Evolutionary conservation across 2,329 filamentous ascomycete species (phyloP).

Genomic region (Xylaria arbuscula): DNA sequence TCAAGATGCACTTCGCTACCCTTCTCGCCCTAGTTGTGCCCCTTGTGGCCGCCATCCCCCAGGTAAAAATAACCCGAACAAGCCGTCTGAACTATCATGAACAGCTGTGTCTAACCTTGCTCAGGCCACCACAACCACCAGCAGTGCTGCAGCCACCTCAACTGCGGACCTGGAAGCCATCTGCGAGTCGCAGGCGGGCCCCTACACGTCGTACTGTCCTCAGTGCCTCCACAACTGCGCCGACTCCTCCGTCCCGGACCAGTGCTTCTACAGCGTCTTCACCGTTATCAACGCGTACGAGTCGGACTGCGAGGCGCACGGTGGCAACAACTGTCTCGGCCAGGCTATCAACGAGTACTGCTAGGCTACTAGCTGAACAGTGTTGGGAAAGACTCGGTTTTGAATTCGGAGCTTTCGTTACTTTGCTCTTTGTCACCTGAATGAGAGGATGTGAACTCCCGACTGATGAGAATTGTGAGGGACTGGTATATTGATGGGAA

Average conservation of each 20-base stretch:
- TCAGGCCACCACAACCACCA: constrained; percentile 35
- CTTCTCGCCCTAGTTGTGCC: constrained; percentile 36
- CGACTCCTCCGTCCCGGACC: constrained; percentile 16
- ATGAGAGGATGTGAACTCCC: not conserved
- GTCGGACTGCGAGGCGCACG: constrained; percentile 39
- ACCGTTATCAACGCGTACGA: constrained; percentile 38
- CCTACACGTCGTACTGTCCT: constrained; percentile 36
- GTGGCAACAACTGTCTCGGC: constrained; percentile 37
- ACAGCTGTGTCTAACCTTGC: not conserved
- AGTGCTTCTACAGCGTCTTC: constrained; percentile 41
- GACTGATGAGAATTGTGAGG: not conserved
- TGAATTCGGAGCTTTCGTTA: not conserved
- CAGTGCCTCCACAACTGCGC: constrained; percentile 37
- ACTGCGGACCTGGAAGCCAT: constrained; percentile 35
- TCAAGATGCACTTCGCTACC: constrained; percentile 40
- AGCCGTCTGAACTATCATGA: not conserved
- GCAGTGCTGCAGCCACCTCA: constrained; percentile 25
- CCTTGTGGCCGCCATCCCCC: constrained; percentile 37
- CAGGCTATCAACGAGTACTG: constrained; percentile 36
- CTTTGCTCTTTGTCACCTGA: not conserved
- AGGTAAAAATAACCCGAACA: constrained; percentile 33
- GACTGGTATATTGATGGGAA: not conserved
- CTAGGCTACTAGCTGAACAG: not conserved
- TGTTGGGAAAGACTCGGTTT: not conserved
- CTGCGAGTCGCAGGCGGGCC: constrained; percentile 37